Conservation (phyloP, 495 filamentous ascomycete genomes). For the Neurospora pannonica region DNA sequence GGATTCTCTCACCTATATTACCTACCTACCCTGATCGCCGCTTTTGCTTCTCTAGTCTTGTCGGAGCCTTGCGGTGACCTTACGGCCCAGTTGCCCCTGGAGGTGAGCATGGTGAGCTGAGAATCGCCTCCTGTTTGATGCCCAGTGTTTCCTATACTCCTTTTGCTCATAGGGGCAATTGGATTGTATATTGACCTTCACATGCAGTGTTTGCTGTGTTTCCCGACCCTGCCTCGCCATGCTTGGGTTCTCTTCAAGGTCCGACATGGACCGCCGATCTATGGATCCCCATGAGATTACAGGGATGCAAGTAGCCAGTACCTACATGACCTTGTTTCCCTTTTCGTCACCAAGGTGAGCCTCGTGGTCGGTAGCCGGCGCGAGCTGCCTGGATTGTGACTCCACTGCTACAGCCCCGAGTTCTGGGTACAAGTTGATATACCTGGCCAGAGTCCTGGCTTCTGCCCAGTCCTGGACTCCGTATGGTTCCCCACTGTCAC, state of each 20-base stretch:
- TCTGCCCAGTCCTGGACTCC: not conserved
- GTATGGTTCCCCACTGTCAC: constrained; percentile 1
- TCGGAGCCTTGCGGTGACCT: not conserved
- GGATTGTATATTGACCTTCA: not conserved
- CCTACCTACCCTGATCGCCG: not conserved
- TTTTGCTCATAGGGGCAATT: not conserved
- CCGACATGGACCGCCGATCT: not conserved
- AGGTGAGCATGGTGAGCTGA: not conserved
- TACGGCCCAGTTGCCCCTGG: not conserved
- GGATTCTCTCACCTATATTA: not conserved
- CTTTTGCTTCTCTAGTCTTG: not conserved
- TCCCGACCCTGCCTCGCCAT: not conserved
- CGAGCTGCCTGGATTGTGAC: constrained; percentile 13
- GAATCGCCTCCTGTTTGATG: not conserved
- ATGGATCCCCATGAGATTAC: not conserved
- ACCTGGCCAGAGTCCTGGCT: constrained; percentile 3
- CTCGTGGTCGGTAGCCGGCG: constrained; percentile 4
- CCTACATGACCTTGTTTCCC: not conserved
- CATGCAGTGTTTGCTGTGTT: not conserved
- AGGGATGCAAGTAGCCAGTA: not conserved
- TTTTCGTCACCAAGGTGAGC: not conserved
- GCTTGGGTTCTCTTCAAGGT: not conserved
- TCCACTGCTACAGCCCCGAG: constrained; percentile 2
- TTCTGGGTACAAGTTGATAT: constrained; percentile 6
- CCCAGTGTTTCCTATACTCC: not conserved